Evolutionary conservation across 257 asterid genomes (phyloP).

Genomic region (Schizonepeta tenuifolia): DNA sequence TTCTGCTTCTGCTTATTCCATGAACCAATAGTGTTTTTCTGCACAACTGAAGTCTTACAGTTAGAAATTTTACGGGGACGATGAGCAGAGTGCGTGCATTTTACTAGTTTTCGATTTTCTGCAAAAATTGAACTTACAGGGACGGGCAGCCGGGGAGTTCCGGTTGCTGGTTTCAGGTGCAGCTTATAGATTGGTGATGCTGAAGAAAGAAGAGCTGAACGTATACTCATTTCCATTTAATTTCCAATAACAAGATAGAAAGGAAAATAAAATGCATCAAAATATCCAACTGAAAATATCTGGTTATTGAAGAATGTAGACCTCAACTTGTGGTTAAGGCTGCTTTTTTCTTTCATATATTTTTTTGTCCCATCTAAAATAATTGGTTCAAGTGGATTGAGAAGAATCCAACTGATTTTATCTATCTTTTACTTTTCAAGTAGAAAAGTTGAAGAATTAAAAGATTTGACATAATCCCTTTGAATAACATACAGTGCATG

Average conservation of each 20-base stretch:
- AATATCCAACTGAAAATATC: slow-evolving; percentile 39
- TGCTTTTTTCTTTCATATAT: neutral
- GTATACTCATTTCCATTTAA: slow-evolving; percentile 42
- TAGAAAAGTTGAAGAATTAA: neutral
- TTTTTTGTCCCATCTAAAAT: slow-evolving; percentile 24
- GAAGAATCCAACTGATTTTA: neutral
- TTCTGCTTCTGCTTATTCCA: slow-evolving; percentile 32
- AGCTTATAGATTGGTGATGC: slow-evolving; percentile 43
- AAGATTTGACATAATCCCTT: neutral
- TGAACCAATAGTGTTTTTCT: slow-evolving; percentile 45
- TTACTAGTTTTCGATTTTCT: neutral
- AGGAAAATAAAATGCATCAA: slow-evolving; percentile 5
- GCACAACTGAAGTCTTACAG: slow-evolving; percentile 64
- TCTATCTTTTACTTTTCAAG: neutral
- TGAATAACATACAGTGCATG: neutral
- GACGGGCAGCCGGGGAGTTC: slow-evolving; percentile 34
- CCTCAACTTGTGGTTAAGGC: slow-evolving; percentile 37
- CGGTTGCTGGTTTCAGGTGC: slow-evolving; percentile 24
- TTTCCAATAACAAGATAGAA: slow-evolving; percentile 6
- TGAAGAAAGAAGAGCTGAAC: slow-evolving; percentile 45
- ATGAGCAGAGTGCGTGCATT: neutral
- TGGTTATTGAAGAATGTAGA: slow-evolving; percentile 33
- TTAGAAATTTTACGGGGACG: slow-evolving; percentile 37
- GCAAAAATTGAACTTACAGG: slow-evolving; percentile 42
- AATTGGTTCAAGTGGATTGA: neutral